Conservation (phyloP, 352 stramenopile genomes). For the Pythium folliculosum region DNA sequence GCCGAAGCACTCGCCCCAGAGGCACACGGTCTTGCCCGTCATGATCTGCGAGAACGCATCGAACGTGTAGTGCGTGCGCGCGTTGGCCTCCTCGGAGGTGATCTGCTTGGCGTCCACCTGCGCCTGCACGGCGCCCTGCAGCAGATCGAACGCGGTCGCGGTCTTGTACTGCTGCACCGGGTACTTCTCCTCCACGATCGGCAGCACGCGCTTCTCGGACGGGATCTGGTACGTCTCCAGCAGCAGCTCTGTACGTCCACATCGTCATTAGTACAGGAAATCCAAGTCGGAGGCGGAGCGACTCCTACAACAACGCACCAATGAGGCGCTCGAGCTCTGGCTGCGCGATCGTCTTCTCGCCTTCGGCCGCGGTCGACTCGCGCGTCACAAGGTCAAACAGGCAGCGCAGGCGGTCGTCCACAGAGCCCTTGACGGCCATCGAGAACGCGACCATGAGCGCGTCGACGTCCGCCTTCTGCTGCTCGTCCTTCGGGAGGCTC, state of each 20-base stretch:
- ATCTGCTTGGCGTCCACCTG: constrained; percentile 57
- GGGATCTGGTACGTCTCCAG: constrained; percentile 82
- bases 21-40: constrained; percentile 75
- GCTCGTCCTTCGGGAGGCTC: constrained; percentile 55
- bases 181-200: constrained; percentile 66
- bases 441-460: constrained; percentile 81
- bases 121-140: constrained; percentile 39
- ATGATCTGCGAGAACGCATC: constrained; percentile 80
- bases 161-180: constrained; percentile 78
- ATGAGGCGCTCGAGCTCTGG: constrained; percentile 63
- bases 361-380: constrained; percentile 31
- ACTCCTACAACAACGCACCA: constrained; percentile 21
- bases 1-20: constrained; percentile 86
- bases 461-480: constrained; percentile 68
- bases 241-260: constrained; percentile 44
- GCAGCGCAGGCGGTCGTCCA: constrained; percentile 69
- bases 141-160: constrained; percentile 39
- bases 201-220: constrained; percentile 81
- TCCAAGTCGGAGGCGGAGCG: background rate
- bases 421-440: constrained; percentile 73
- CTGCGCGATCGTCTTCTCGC: constrained; percentile 54
- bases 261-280: background rate
- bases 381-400: constrained; percentile 72
- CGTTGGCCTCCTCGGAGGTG: constrained; percentile 53
- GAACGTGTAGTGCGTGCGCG: constrained; percentile 60